Evolutionary conservation across 1,284 basidiomycete species (phyloP), one percentile per base, ranked within the genome.

Genomic region (Vanrija humicola): DNA sequence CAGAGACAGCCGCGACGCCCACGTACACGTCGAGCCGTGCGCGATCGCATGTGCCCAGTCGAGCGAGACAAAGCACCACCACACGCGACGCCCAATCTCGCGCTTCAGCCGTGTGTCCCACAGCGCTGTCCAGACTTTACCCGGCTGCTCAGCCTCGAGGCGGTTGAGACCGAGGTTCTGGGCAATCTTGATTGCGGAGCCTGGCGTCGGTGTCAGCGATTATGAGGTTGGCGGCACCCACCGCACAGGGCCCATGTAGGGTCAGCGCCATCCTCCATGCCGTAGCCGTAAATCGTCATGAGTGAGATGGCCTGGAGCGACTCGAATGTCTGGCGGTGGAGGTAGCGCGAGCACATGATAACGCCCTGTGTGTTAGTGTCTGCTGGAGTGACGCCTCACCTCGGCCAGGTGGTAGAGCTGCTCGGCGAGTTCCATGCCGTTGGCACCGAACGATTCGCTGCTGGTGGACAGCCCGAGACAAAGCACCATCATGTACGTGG

Each of bases 101-200:
- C 64, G 54, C 19, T 50, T 38, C 3, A 61, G 42, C 1, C 53
- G 55, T 3, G 43, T 45, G 23, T 38, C 48, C 64, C 64, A 65
- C 8, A 56, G 26, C 14, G 51, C 46, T 0, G 55, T 49, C 64
- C 64, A 65, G 1, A 23, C 46, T 48, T 56, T 58, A 18, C 46
- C 50, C 0, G 51, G 38, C 4, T 49, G 50, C 43, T 65, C 64
- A 1, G 50, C 54, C 16, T 63, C 64, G 18, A 65, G 56, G 8
- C 64, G 56, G 46, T 61, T 59, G n/a, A 65, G 43, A 6, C 64
- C 64, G 12, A 65, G 54, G 43, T 61, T 65, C 43, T 65, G 64
- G 0, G 55, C 64, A 21, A 65, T 60, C 54, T 65, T 65, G 53
- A 65, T 53, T 8, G 64, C 64, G 1, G 57, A 28, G 10, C 61